phyloP scores from a whole-genome alignment of 2,329 filamentous ascomycete genomes.

The Nemania sp. region DNA sequence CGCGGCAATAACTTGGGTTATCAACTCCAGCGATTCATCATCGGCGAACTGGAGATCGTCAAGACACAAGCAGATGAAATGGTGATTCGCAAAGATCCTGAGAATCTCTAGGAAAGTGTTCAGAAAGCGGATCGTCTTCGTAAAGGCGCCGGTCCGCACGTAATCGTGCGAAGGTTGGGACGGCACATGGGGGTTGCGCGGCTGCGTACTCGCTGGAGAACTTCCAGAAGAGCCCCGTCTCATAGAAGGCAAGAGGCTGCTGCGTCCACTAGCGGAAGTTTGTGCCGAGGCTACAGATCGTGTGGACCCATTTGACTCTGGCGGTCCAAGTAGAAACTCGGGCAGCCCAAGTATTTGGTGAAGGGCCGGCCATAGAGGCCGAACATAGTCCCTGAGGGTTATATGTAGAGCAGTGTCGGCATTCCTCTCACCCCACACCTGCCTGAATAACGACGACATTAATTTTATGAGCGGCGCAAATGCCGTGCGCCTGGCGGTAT shows the following conservation, averaged over 20 bases:
- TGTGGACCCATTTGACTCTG: conserved; percentile 43
- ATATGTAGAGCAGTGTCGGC: conserved; percentile 68
- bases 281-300: conserved; percentile 46
- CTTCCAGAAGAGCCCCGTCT: conserved; percentile 56
- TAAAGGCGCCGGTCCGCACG: conserved; percentile 60
- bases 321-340: conserved; percentile 68
- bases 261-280: conserved; percentile 38
- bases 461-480: conserved; percentile 68
- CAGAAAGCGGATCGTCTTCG: conserved; percentile 74
- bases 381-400: conserved; percentile 63
- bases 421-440: conserved; percentile 69
- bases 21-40: conserved; percentile 81
- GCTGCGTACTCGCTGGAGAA: conserved; percentile 45
- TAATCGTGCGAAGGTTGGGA: conserved; percentile 63
- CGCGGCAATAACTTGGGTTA: conserved; percentile 77
- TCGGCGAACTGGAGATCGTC: conserved; percentile 93
- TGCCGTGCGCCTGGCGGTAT: conserved; percentile 62
- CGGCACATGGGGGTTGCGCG: conserved; percentile 46
- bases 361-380: conserved; percentile 67
- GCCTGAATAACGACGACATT: conserved; percentile 68
- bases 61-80: conserved; percentile 84
- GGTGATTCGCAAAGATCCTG: conserved; percentile 78
- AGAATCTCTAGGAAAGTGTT: conserved; percentile 88
- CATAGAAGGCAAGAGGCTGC: conserved; percentile 42
- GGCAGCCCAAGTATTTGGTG: conserved; percentile 65